These are phyloP conservation scores for Cyclotella choctawhatcheeana DNA, from an alignment of 108 stramenopile species.

Conservation along the genomic window DNA sequence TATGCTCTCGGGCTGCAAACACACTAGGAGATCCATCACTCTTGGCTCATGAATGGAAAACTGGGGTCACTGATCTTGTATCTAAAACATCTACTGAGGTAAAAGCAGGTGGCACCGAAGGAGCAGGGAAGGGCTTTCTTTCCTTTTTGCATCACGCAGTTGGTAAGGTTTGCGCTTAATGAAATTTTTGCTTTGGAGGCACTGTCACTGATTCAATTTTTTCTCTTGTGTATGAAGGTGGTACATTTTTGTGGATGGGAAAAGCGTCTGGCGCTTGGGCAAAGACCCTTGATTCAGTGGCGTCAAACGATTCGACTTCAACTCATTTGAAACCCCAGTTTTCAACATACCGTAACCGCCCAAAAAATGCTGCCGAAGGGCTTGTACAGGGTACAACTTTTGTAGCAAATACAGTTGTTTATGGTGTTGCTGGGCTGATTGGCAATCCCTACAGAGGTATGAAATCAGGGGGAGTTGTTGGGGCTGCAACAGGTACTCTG, in stretches of 20 bases:
- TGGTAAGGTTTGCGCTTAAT: too few species aligned
- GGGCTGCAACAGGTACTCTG: slow-evolving; percentile 32
- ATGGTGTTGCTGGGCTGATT: slow-evolving; percentile 43
- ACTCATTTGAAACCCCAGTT: slow-evolving; percentile 42
- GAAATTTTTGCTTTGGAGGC: background rate
- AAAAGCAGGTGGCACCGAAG: slow-evolving; percentile 43
- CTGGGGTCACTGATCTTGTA: slow-evolving; percentile 40
- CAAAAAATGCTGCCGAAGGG: slow-evolving; percentile 38
- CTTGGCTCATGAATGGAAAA: slow-evolving; percentile 43
- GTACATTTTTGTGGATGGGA: slow-evolving; percentile 26
- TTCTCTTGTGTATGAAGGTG: background rate
- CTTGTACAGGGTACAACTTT: slow-evolving; percentile 39
- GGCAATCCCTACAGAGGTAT: slow-evolving; percentile 49
- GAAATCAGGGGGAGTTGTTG: slow-evolving; percentile 20
- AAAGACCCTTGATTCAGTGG: slow-evolving; percentile 30
- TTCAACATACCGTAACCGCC: slow-evolving; percentile 20
- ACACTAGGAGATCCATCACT: slow-evolving; percentile 49
- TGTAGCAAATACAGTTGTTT: slow-evolving; percentile 18
- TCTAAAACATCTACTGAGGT: slow-evolving; percentile 38
- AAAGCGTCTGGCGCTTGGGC: slow-evolving; percentile 31
- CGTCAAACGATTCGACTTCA: slow-evolving; percentile 35
- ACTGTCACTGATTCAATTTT: background rate
- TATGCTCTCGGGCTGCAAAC: too few species aligned
- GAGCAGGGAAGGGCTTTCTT: slow-evolving; percentile 40
- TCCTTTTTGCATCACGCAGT: slow-evolving; percentile 38